Evolutionary conservation across 441 rosid genomes (phyloP).

Genomic region (Croton setiger): DNA sequence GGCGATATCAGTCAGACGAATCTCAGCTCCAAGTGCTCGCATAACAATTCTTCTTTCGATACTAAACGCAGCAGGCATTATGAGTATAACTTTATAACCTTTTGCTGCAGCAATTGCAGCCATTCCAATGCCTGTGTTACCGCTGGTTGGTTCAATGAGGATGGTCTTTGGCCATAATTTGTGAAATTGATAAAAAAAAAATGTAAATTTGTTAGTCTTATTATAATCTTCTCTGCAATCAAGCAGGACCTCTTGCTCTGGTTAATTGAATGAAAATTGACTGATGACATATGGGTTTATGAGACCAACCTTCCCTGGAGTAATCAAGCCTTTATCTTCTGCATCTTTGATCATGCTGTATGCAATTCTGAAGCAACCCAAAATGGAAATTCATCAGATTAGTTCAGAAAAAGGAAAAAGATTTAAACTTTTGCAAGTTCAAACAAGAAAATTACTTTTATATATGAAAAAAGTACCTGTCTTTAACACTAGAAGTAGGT

Average conservation of each 20-base stretch:
- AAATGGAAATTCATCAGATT: not conserved
- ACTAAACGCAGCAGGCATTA: slow-evolving; percentile 54
- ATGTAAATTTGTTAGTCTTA: not conserved
- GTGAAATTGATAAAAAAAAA: slow-evolving; percentile 13
- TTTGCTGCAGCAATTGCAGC: slow-evolving; percentile 68
- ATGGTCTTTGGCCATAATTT: slow-evolving; percentile 36
- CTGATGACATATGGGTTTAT: not conserved
- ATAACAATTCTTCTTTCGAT: slow-evolving; percentile 60
- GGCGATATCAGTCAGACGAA: slow-evolving; percentile 42
- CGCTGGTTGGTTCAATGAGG: slow-evolving; percentile 58
- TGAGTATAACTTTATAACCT: slow-evolving; percentile 55
- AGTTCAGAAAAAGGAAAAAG: not conserved
- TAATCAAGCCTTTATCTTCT: slow-evolving; percentile 69
- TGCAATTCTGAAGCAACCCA: slow-evolving; percentile 39
- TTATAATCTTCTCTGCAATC: too few relatives aligned
- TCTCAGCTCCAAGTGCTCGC: slow-evolving; percentile 70
- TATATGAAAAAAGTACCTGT: slow-evolving; percentile 36
- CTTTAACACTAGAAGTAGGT: slow-evolving; percentile 74
- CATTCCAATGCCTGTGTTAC: slow-evolving; percentile 73
- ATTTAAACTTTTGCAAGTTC: not conserved
- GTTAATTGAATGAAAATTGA: too few relatives aligned
- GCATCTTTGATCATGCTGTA: slow-evolving; percentile 80
- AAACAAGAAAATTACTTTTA: too few relatives aligned
- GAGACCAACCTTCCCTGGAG: slow-evolving; percentile 62
- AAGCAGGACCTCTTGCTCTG: too few relatives aligned